Base-by-base conservation (phyloP, 2,329 filamentous ascomycete genomes). In the Blumeriella jaapii region DNA sequence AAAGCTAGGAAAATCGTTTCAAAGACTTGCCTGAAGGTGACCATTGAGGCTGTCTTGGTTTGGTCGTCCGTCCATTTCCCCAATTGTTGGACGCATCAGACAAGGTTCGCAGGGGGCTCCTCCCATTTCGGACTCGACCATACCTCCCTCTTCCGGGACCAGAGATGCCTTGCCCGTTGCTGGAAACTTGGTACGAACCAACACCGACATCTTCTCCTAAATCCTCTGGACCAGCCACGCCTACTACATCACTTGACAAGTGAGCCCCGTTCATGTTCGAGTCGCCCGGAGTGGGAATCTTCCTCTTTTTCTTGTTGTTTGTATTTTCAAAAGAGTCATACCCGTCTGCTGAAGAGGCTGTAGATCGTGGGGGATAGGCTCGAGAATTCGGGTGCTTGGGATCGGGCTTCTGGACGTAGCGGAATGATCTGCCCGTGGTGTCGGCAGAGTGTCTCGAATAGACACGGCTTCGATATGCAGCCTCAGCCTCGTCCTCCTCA, bases 281-380 rank as follows among this genome's bases (percentile, higher is more conserved):
- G 50, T 83, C 82, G 12, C 83, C 82, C 7, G 84, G 85, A 0
- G 86, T 86, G 0, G 91, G 91, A 23, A 98, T 96, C 62, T 98
- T 98, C 48, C 91, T 74, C 61, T 98, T 96, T 66, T 96, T 98
- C 62, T 98, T 98, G 57, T 98, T 98, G 59, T 94, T 96, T 22
- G 85, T 93, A 53, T 96, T 96, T 59, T 98, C 91, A 52, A 95
- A 93, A 5, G 85, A 91, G 58, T 98, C 91, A 57, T 96, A 96
- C 10, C 87, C 86, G 56, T 96, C 89, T 8, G 74, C 64, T 2
- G 79, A 81, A 4, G 78, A 80, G 5, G 73, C 69, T 15, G 78
- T 76, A 9, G 83, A 85, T 27, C 69, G 70, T 31, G 78, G 70
- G 14, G 74, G 71, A 27, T 74, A 67, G 12, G 22, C 9, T 24